phyloP scores from a whole-genome alignment of 345 rosid species.

The Populus ilicifolia region DNA sequence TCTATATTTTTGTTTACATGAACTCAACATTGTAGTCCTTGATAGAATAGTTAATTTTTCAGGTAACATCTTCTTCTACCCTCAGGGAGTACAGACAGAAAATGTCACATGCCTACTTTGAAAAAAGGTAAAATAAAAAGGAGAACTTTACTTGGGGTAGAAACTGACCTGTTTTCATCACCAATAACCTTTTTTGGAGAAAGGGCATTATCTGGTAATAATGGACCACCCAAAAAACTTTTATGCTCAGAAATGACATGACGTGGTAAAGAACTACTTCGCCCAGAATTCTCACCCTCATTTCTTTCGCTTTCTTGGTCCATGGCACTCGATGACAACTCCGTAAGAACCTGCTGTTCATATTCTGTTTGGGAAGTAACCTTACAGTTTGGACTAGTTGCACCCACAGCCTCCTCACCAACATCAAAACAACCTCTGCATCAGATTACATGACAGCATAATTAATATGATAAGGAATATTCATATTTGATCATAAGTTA shows the following conservation, averaged over 20 bases:
- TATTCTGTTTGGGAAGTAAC: conserved; percentile 34
- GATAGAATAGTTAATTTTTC: no score
- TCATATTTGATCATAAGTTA: not conserved
- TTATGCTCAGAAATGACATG: conserved; percentile 47
- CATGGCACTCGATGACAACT: conserved; percentile 34
- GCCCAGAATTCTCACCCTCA: conserved; percentile 47
- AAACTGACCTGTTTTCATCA: conserved; percentile 65
- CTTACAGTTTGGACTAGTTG: conserved; percentile 56
- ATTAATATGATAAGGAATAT: not conserved
- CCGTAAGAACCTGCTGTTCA: conserved; percentile 42
- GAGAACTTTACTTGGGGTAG: not conserved
- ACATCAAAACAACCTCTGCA: conserved; percentile 89
- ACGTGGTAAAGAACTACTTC: conserved; percentile 42
- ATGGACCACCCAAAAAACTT: conserved; percentile 54
- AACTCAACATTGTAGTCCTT: no score
- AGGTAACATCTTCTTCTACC: no score
- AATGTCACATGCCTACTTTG: not conserved
- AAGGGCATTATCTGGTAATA: conserved; percentile 45
- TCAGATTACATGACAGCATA: conserved; percentile 9
- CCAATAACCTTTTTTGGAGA: conserved; percentile 47
- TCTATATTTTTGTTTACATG: no score
- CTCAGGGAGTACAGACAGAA: not conserved
- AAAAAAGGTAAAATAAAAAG: not conserved
- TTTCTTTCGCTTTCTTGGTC: conserved; percentile 40
- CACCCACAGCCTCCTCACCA: conserved; percentile 58